Evolutionary conservation across 164 flowering plant genomes (phyloP), one percentile per base, ranked within the genome.

Genomic region (Berberis thunbergii): DNA sequence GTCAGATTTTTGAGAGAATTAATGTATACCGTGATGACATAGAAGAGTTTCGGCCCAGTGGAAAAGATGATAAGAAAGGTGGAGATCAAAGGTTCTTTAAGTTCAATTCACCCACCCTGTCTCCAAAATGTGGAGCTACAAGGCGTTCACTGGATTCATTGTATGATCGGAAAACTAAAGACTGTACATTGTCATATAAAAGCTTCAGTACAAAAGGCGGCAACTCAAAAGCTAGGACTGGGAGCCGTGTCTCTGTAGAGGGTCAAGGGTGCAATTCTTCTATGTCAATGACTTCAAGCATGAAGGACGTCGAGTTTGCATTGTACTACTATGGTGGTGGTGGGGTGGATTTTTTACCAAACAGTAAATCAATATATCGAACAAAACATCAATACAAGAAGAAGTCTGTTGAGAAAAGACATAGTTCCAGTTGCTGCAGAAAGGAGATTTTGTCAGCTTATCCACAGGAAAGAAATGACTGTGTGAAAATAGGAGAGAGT

Each of bases 81-180:
- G 84, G 81, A 59, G 88, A 91, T 56, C 85, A 78, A 64, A 83
- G 86, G 59, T n/a, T 80, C 2, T 84, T 85, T 66, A 59, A 76
- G 76, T 82, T 86, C 66, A 79, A 72, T 67, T 61, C 80, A 55
- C 52, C 62, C 8, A 26, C 4, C 53, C 40, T 41, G 9, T 64
- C 65, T 13, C 45, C 7, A 13, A 49, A 12, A 39, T 0, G 11
- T 54, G 54, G 48, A 54, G 53, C 11, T 56, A 11, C 3, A 49
- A 58, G 42, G 65, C 57, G 45, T 46, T 57, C 59, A 7, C 59
- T 54, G 4, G 67, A 63, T 57, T 59, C 57, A 7, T 13, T 45
- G 50, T 12, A 38, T 54, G 54, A 62, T 7, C 26, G 26, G 26
- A 26, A 26, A 3, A 9, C 43, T 55, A 67, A 65, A 46, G 45